These are phyloP conservation scores for Stereocaulon alpinum DNA, from an alignment of 495 filamentous ascomycete species.

Conservation along the genomic window DNA sequence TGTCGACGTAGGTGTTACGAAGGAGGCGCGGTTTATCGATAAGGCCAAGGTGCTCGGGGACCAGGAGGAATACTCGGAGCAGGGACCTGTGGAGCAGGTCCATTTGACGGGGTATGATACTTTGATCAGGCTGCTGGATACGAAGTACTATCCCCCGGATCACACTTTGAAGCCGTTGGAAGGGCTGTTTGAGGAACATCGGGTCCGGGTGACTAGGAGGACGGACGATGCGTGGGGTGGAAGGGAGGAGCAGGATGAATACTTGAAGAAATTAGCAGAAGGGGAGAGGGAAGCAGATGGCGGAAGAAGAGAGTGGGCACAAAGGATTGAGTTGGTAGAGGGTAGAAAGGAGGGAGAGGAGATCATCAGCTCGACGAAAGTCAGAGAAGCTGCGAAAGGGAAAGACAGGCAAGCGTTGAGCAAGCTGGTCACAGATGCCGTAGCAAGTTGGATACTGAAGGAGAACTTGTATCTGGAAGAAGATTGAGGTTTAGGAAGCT, in stretches of 20 bases:
- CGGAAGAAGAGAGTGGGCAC: conserved; percentile 55
- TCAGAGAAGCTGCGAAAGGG: conserved; percentile 50
- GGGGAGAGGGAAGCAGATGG: conserved; percentile 47
- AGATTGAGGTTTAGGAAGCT: not conserved
- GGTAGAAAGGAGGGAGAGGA: conserved; percentile 43
- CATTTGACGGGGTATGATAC: conserved; percentile 87
- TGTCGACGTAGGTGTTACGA: conserved; percentile 69
- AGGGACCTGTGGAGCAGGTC: conserved; percentile 43
- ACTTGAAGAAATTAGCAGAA: conserved; percentile 40
- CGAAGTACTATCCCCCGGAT: conserved; percentile 68
- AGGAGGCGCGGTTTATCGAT: conserved; percentile 72
- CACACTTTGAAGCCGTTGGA: conserved; percentile 46
- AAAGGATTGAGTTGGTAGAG: conserved; percentile 59
- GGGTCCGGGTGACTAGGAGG: conserved; percentile 62
- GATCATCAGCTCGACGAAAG: conserved; percentile 68
- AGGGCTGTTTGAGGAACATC: conserved; percentile 59
- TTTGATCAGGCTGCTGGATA: conserved; percentile 66
- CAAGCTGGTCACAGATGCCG: conserved; percentile 51
- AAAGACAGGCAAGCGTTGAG: conserved; percentile 45
- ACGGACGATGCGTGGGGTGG: conserved; percentile 54
- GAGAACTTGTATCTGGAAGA: conserved; percentile 30
- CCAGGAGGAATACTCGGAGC: conserved; percentile 24
- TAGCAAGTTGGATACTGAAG: conserved; percentile 47
- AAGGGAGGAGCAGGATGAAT: conserved; percentile 47
- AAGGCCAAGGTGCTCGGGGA: conserved; percentile 62